phyloP scores from a whole-genome alignment of 345 rosid genomes.

The Acer saccharum region DNA sequence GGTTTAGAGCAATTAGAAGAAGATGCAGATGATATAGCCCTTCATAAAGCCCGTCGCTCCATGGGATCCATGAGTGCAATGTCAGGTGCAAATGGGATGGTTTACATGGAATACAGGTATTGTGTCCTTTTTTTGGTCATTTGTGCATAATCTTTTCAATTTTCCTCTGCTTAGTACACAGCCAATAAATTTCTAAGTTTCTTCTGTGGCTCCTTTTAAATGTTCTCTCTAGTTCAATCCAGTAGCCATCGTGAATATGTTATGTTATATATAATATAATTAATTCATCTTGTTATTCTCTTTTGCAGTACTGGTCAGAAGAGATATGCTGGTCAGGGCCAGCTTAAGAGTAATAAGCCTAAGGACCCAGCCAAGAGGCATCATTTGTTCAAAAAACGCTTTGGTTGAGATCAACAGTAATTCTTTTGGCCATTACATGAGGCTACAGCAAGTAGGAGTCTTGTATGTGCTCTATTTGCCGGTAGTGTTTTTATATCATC shows the following conservation, averaged over 20 bases:
- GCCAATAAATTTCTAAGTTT: neutral
- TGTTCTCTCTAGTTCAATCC: neutral
- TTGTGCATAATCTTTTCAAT: neutral
- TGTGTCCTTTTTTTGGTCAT: neutral
- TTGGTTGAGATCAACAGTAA: slow-evolving; percentile 29
- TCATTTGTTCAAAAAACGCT: slow-evolving; percentile 70
- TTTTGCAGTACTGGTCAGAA: slow-evolving; percentile 52
- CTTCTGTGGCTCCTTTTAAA: neutral
- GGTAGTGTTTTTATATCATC: neutral
- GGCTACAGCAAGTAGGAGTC: neutral
- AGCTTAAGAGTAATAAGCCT: slow-evolving; percentile 61
- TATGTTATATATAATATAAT: neutral
- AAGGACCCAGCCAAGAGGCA: slow-evolving; percentile 88
- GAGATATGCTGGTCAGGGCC: slow-evolving; percentile 42
- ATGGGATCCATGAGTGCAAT: slow-evolving; percentile 77
- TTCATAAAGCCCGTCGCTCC: slow-evolving; percentile 65
- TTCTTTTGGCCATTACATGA: neutral
- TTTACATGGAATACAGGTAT: slow-evolving; percentile 89
- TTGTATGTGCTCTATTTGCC: neutral
- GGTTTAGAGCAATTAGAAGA: slow-evolving; percentile 89
- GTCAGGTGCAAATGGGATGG: slow-evolving; percentile 91
- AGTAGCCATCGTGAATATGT: neutral
- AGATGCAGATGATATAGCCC: slow-evolving; percentile 86
- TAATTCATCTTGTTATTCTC: neutral
- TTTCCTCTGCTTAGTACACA: neutral